A percentile compares a stretch with the other conserved stretches of the same genome.
These are phyloP conservation scores for Ascochyta pisi DNA, from an alignment of 2,329 filamentous ascomycete genomes.

Conservation along the genomic window DNA sequence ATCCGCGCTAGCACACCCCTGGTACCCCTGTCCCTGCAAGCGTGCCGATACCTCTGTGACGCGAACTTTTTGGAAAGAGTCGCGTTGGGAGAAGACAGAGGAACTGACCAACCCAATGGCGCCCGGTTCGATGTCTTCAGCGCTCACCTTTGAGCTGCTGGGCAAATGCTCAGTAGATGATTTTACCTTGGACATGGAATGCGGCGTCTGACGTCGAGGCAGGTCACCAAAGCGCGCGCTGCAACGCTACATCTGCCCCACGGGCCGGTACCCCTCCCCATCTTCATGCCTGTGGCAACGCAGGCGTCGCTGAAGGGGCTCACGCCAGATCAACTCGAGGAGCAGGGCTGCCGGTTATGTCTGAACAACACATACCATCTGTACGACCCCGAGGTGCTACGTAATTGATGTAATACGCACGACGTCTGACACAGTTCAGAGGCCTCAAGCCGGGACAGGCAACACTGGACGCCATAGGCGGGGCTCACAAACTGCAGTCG, in stretches of 20 bases:
- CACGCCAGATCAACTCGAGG: conserved; percentile 89
- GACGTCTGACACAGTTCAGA: conserved; percentile 40
- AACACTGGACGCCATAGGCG: conserved; percentile 83
- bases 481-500: conserved; percentile 91
- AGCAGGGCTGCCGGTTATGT: conserved; percentile 87
- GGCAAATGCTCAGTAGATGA: conserved; percentile 47
- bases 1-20: neutral
- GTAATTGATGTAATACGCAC: neutral
- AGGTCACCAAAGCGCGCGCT: conserved; percentile 95
- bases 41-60: neutral
- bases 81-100: neutral
- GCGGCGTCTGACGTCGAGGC: conserved; percentile 1
- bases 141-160: conserved; percentile 48
- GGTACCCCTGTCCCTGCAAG: neutral
- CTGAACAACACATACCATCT: conserved; percentile 98
- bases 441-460: conserved; percentile 94
- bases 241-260: conserved; percentile 88
- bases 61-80: conserved; percentile 12
- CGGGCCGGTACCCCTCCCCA: conserved; percentile 85
- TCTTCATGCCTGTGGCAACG: conserved; percentile 99
- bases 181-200: too few relatives aligned
- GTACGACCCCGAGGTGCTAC: conserved; percentile 27
- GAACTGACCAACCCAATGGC: conserved; percentile 32
- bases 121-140: conserved; percentile 44
- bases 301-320: conserved; percentile 94